A percentile compares a stretch with the other conserved stretches of the same genome.
phyloP scores from a whole-genome alignment of 805 yeast species.

The Candida boidinii region DNA sequence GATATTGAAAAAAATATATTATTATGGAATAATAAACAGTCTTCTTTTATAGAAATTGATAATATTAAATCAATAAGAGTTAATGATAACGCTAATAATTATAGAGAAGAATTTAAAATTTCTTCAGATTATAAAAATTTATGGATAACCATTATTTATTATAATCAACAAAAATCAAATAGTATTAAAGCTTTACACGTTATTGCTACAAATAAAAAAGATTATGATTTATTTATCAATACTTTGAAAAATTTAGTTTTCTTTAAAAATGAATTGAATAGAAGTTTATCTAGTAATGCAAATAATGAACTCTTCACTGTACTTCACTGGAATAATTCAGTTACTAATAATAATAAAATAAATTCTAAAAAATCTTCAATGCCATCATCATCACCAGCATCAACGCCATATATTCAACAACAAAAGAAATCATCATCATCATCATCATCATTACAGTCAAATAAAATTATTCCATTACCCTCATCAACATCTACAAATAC shows the following conservation, averaged over 20 bases:
- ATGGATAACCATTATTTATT: slow-evolving; percentile 81
- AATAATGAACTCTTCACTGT: slow-evolving; percentile 33
- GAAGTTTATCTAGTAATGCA: slow-evolving; percentile 43
- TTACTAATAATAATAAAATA: slow-evolving; percentile 8
- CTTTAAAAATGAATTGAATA: slow-evolving; percentile 53
- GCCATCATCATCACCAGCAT: too few species aligned
- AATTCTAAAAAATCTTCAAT: too few species aligned
- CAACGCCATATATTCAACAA: too few species aligned
- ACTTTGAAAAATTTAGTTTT: slow-evolving; percentile 48
- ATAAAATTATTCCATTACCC: too few species aligned
- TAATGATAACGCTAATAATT: slow-evolving; percentile 70
- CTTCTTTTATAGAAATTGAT: slow-evolving; percentile 44
- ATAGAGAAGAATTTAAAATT: slow-evolving; percentile 76
- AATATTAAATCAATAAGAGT: slow-evolving; percentile 53
- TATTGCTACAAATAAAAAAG: slow-evolving; percentile 47
- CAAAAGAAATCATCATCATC: too few species aligned
- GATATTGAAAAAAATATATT: slow-evolving; percentile 47
- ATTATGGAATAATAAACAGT: slow-evolving; percentile 45
- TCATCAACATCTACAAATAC: not conserved
- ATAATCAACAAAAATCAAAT: slow-evolving; percentile 42
- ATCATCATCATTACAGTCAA: too few species aligned
- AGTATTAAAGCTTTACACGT: slow-evolving; percentile 75
- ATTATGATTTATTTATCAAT: slow-evolving; percentile 44
- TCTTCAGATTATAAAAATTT: slow-evolving; percentile 52
- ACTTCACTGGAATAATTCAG: slow-evolving; percentile 53